Evolutionary conservation across 306 rosid species (phyloP), one percentile per base, ranked within the genome.

Genomic region (Prunus dulcis): DNA sequence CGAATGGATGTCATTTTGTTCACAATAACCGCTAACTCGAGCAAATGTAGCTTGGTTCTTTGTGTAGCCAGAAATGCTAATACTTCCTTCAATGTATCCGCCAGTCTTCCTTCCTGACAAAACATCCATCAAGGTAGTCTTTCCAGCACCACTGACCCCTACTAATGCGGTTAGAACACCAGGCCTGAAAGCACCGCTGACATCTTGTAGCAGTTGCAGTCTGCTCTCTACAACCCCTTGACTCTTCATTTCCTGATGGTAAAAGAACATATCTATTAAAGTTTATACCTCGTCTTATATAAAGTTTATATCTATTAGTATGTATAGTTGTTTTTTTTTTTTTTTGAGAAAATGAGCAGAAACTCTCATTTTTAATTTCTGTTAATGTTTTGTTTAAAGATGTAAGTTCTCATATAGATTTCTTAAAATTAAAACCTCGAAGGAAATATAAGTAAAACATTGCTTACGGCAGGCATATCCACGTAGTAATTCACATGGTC

Each of bases 121-220:
- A 45, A 85, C 86, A 58, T 85, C 88, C 88, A 85, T 85, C 63
- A 85, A 73, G 67, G 86, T 85, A 41, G 88, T 85, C 63, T 85
- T 85, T 43, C 88, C 88, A 50, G 88, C 88, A 30, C 88, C 88
- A 72, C 88, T 85, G 8, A 85, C 86, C 15, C 88, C 86, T 55
- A 82, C 84, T 18, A 82, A 64, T 53, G 88, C 88, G 6, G 88
- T 85, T 64, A 85, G 77, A 22, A 85, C 86, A 25, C 88, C 88
- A 30, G 86, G 88, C 64, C 84, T 67, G 70, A 82, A 85, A 68
- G 84, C 75, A 9, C 88, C 86, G 27, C 84, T 85, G 17, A 79
- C 86, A 25, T 78, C 82, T 43, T 19, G 77, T 19, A 85, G 56
- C 18, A 82, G 72, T n/a, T 79, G 84, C 67, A 82, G 67, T 41